Conservation (phyloP, 768 basidiomycete species). For the Russula olivacea region DNA sequence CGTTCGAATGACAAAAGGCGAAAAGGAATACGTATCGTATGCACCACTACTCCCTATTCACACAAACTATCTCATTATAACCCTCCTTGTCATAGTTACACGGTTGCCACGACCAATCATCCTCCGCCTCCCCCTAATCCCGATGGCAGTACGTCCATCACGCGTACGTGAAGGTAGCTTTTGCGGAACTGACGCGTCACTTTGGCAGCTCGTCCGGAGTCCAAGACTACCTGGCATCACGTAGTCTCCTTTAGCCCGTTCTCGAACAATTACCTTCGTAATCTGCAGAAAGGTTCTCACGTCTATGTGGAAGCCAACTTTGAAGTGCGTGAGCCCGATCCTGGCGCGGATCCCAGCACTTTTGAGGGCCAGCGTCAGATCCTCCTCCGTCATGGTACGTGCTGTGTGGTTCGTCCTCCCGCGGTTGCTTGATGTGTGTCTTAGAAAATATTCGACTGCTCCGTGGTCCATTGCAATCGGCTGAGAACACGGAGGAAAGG, state of each 20-base stretch:
- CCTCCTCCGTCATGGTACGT: conserved; percentile 71
- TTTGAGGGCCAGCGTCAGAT: conserved; percentile 76
- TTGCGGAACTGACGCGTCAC: background rate
- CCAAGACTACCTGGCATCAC: conserved; percentile 67
- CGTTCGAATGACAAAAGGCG: conserved; percentile 56
- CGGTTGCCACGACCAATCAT: conserved; percentile 66
- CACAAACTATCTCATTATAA: background rate
- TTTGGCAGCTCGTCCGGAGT: conserved; percentile 44
- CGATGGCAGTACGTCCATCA: conserved; percentile 49
- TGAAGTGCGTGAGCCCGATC: conserved; percentile 68
- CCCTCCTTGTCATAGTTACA: conserved; percentile 46
- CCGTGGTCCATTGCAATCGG: conserved; percentile 12
- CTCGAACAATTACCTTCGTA: conserved; percentile 58
- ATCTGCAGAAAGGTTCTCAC: conserved; percentile 59
- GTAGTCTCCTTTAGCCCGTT: conserved; percentile 63
- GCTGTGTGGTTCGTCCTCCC: background rate
- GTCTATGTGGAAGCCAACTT: conserved; percentile 80
- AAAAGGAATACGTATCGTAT: conserved; percentile 74
- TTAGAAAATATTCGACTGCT: conserved; percentile 54
- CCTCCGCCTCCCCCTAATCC: conserved; percentile 50
- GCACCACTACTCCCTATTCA: conserved; percentile 29
- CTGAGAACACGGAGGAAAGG: conserved; percentile 19
- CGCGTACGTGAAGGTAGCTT: too few species aligned
- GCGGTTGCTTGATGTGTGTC: conserved; percentile 2
- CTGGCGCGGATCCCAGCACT: conserved; percentile 56